Evolutionary conservation across 2,329 filamentous ascomycete genomes (phyloP), one percentile per base, ranked within the genome.

Genomic region (Diaporthe batatas): DNA sequence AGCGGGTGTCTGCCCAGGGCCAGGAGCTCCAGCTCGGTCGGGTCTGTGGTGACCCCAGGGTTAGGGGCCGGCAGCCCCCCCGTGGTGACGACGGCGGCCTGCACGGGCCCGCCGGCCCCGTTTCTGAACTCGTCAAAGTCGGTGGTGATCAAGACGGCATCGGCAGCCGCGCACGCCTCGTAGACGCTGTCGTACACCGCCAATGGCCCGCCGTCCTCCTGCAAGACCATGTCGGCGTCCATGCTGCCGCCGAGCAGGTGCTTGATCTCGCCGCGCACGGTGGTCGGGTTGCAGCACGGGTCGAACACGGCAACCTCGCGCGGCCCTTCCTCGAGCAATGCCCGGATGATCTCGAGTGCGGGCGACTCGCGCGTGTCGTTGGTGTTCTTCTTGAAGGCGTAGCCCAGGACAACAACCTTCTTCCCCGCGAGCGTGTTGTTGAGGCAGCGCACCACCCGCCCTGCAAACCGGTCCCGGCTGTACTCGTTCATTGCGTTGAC

Each of bases 351-450:
- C 76, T 91, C 90, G 29, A 93, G 86, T 0, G 92, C 91, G 0
- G 92, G 89, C 55, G 89, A 91, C 79, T 94, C 93, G 49, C 93
- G 88, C 6, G 92, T 93, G 79, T 95, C 93, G 29, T 89, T 90
- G 0, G 93, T 95, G 80, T 94, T 89, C 82, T 93, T 93, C 86
- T 96, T 95, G 84, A 94, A 95, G 11, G 93, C 91, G 76, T 92
- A 95, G 5, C 93, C 93, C 7, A 95, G 86, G 2, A 95, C 84
- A 3, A 91, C 87, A 18, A 95, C 84, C 82, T 93, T 94, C 84
- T 94, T 94, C 73, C 89, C 88, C 3, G 86, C 85, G 7, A 94
- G 84, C 12, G 91, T 93, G 79, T 91, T 91, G 82, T 93, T 91
- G 68, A 95, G 86, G 70, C 88, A 89, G 73, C 86, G 86, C 77